phyloP scores from a whole-genome alignment of 345 rosid genomes.

The Lepidium sativum region DNA sequence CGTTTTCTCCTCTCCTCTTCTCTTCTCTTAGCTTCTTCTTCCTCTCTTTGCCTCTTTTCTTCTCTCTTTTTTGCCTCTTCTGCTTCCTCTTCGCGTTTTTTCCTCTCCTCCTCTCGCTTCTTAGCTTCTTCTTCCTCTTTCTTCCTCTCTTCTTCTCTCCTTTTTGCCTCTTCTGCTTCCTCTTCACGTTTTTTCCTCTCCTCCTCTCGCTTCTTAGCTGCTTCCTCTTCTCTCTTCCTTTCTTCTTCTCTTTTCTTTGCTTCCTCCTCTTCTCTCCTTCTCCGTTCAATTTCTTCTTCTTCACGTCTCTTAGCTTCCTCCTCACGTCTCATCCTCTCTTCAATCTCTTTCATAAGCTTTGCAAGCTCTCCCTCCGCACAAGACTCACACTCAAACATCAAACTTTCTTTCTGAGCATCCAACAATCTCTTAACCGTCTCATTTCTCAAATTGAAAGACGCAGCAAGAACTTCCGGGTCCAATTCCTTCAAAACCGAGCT shows the following conservation, averaged over 20 bases:
- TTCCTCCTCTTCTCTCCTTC: slow-evolving; percentile 27
- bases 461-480: slow-evolving; percentile 36
- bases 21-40: not conserved
- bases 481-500: slow-evolving; percentile 43
- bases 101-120: not conserved
- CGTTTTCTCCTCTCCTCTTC: too few relatives aligned
- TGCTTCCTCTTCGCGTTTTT: not conserved
- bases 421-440: slow-evolving; percentile 42
- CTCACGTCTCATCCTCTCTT: too few relatives aligned
- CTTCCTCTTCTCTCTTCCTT: slow-evolving; percentile 18
- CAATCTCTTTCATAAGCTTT: slow-evolving; percentile 42
- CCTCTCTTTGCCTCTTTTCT: not conserved
- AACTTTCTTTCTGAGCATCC: slow-evolving; percentile 34
- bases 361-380: slow-evolving; percentile 77
- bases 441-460: slow-evolving; percentile 47
- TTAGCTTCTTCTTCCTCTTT: not conserved
- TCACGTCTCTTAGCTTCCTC: slow-evolving; percentile 33
- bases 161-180: not conserved
- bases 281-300: slow-evolving; percentile 25
- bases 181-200: not conserved
- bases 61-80: not conserved
- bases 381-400: slow-evolving; percentile 68
- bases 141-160: not conserved
- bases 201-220: slow-evolving; percentile 1
- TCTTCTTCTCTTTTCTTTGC: slow-evolving; percentile 25